Conservation (phyloP, 1,139 yeast genomes). For the Geotrichum histeridarum region DNA sequence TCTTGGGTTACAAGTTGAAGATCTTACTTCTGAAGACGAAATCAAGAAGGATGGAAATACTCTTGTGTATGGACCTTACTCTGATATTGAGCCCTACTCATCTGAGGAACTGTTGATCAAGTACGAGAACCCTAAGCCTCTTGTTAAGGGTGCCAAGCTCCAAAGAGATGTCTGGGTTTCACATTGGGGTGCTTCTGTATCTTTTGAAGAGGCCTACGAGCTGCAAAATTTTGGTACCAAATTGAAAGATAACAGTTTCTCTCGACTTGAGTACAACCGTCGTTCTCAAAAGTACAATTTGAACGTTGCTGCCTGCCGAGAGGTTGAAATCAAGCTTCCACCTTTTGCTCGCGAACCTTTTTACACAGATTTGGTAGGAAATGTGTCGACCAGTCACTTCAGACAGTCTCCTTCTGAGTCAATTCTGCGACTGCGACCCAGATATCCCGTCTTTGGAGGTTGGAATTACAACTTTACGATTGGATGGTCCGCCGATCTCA, state of each 20-base stretch:
- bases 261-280: conserved; percentile 72
- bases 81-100: conserved; percentile 46
- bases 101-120: conserved; percentile 49
- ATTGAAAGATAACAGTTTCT: conserved; percentile 52
- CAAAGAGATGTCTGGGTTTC: conserved; percentile 80
- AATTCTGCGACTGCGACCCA: conserved; percentile 60
- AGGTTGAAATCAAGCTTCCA: conserved; percentile 50
- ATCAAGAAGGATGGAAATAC: conserved; percentile 23
- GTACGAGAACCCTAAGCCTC: conserved; percentile 64
- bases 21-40: conserved; percentile 24
- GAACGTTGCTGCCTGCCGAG: conserved; percentile 38
- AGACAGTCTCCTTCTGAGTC: conserved; percentile 35
- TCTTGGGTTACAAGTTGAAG: conserved; percentile 21
- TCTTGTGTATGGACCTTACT: conserved; percentile 56
- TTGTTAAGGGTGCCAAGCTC: conserved; percentile 55
- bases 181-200: conserved; percentile 60
- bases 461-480: conserved; percentile 95
- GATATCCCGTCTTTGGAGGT: conserved; percentile 91
- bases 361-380: conserved; percentile 85
- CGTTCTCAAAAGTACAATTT: conserved; percentile 31
- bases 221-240: conserved; percentile 70
- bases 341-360: conserved; percentile 56
- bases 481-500: conserved; percentile 74
- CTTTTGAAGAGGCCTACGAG: conserved; percentile 81
- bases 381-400: conserved; percentile 75